These are phyloP conservation scores for Malassezia slooffiae DNA, from an alignment of 1,284 basidiomycete species.

Conservation along the genomic window DNA sequence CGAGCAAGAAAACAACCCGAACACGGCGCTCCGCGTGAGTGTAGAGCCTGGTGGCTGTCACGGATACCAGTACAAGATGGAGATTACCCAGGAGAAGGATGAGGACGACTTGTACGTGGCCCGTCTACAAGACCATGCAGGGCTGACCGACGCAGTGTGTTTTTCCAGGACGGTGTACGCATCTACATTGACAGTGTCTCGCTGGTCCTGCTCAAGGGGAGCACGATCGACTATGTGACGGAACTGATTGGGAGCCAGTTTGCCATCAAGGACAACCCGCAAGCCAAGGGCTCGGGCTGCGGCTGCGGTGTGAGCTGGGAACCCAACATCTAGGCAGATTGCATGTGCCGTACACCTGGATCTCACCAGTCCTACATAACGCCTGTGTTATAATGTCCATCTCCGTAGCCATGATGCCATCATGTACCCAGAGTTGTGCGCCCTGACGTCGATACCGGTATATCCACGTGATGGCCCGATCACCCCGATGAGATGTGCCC, in stretches of 20 bases:
- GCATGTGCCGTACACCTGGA: too few species aligned
- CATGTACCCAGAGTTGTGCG: too few species aligned
- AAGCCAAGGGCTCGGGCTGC: conserved; percentile 70
- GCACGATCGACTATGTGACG: conserved; percentile 74
- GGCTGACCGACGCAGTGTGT: conserved; percentile 50
- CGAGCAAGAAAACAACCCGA: conserved; percentile 53
- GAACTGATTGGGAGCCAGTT: conserved; percentile 83
- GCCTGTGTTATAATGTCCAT: too few species aligned
- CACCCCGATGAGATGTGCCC: too few species aligned
- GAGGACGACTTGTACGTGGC: conserved; percentile 65
- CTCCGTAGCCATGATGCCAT: too few species aligned
- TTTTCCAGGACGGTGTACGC: conserved; percentile 48
- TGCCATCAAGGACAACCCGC: conserved; percentile 65
- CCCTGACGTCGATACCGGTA: too few species aligned
- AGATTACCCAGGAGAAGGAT: conserved; percentile 55
- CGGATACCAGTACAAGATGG: conserved; percentile 83
- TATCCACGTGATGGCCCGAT: too few species aligned
- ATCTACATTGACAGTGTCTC: conserved; percentile 71
- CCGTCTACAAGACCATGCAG: too few species aligned
- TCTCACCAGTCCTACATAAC: too few species aligned
- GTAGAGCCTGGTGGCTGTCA: conserved; percentile 86
- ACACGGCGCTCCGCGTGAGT: conserved; percentile 60
- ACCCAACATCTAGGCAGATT: conserved; percentile 52
- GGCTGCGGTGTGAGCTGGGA: conserved; percentile 89
- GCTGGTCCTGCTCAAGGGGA: conserved; percentile 64